Evolutionary conservation across 1,139 yeast species (phyloP), one percentile per base, ranked within the genome.

Genomic region (Yamadazyma dendronema): DNA sequence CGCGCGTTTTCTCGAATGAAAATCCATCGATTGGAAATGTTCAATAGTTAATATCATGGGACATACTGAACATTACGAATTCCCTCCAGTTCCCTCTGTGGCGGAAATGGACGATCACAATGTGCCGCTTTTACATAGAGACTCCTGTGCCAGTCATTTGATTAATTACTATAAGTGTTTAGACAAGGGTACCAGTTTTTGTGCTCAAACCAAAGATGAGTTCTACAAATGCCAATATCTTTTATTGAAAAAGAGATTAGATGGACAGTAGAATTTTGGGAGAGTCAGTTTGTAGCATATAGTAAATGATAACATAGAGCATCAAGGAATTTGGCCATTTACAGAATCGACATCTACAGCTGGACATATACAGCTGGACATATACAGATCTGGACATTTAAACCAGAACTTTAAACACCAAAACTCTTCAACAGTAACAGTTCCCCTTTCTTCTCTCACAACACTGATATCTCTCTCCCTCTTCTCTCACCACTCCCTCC

Each of bases 221-320:
- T 70, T 70, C 49, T 71, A 69, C 60, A 67, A 71, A 52, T 71
- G 77, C 49, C 75, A 69, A 50, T 71, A 71, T 51, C 50, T 60
- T 35, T 61, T 67, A 31, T 69, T 71, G 53, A 68, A 69, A 51
- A 65, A 67, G 43, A 66, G 77, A 58, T 71, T 71, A 36, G 30
- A 33, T 13, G 38, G 32, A 10, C 33, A 30, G 14, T 26, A 30
- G 13, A 10, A n/a, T n/a, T n/a, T n/a, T n/a, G n/a, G n/a, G n/a
- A n/a, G n/a, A n/a, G n/a, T n/a, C n/a, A n/a, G n/a, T n/a, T 9
- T 19, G 22, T 24, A 24, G 26, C 26, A 24, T 24, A 24, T 4
- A 4, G 11, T 24, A 24, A 7, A 10, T n/a, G n/a, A n/a, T n/a
- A n/a, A n/a, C n/a, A n/a, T n/a, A n/a, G n/a, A n/a, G n/a, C n/a